Conservation (phyloP, 2,329 filamentous ascomycete species). For the Plenodomus biglobosus region DNA sequence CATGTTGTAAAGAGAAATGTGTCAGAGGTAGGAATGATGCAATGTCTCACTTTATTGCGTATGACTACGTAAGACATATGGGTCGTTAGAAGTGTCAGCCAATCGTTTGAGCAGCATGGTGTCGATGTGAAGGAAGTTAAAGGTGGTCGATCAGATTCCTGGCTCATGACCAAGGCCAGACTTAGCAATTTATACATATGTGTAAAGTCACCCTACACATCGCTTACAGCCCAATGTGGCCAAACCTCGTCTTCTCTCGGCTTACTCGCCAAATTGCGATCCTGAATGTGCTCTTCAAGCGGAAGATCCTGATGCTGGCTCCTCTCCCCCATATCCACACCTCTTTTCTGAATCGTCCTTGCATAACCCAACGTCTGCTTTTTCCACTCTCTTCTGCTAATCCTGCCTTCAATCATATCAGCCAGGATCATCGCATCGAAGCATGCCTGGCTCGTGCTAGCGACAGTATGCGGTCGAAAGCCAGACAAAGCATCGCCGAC, state of each 20-base stretch:
- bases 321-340: slow-evolving; percentile 45
- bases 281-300: slow-evolving; percentile 25
- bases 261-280: slow-evolving; percentile 26
- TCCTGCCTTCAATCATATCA: slow-evolving; percentile 28
- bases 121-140: too few species aligned
- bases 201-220: too few species aligned
- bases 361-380: slow-evolving; percentile 32
- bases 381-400: slow-evolving; percentile 42
- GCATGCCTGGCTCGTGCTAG: slow-evolving; percentile 51
- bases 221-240: slow-evolving; percentile 24
- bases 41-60: too few species aligned
- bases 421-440: slow-evolving; percentile 44
- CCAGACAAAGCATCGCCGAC: slow-evolving; percentile 51
- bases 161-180: too few species aligned
- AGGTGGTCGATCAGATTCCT: too few species aligned
- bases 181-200: too few species aligned
- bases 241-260: slow-evolving; percentile 29
- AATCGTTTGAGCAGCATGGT: too few species aligned
- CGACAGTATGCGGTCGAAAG: slow-evolving; percentile 49
- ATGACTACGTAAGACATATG: too few species aligned
- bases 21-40: too few species aligned
- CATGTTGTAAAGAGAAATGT: too few species aligned
- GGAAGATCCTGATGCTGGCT: slow-evolving; percentile 45
- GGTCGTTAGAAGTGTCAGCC: too few species aligned
- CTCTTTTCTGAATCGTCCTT: slow-evolving; percentile 41